These are phyloP conservation scores for Musa acuminata DNA, from an alignment of 176 grass and related monocot genomes.

Conservation along the genomic window DNA sequence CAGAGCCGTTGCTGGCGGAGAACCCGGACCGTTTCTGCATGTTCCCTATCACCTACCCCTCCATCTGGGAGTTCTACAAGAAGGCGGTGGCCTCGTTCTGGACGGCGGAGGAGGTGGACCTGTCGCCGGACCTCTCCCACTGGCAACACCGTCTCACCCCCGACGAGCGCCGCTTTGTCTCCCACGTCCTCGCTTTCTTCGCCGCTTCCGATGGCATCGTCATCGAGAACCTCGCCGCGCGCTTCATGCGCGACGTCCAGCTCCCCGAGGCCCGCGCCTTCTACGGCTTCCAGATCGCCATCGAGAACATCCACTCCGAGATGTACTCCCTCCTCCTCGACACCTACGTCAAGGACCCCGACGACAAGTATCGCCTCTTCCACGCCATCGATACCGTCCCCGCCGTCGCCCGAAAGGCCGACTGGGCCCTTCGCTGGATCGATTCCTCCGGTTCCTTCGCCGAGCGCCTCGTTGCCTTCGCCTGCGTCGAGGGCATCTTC, in stretches of 20 bases:
- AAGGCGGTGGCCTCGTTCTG: not conserved
- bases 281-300: constrained; percentile 88
- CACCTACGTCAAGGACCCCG: not conserved
- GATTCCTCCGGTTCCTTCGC: not conserved
- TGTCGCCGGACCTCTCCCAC: not conserved
- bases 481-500: not conserved
- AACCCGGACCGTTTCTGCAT: not conserved
- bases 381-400: not conserved
- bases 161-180: not conserved
- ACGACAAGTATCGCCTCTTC: not conserved
- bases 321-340: constrained; percentile 55
- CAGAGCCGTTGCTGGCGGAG: not conserved
- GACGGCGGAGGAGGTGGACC: not conserved
- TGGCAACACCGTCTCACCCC: not conserved
- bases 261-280: constrained; percentile 69
- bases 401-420: not conserved
- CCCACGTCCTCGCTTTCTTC: not conserved
- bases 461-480: not conserved
- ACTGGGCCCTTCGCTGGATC: not conserved
- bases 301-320: constrained; percentile 96
- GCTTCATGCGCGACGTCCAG: constrained; percentile 82
- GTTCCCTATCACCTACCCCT: not conserved
- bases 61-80: not conserved
- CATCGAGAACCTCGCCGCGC: constrained; percentile 61
- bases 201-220: constrained; percentile 64